These are phyloP conservation scores for Fusarium mundagurra DNA, from an alignment of 2,329 filamentous ascomycete genomes.

Conservation along the genomic window DNA sequence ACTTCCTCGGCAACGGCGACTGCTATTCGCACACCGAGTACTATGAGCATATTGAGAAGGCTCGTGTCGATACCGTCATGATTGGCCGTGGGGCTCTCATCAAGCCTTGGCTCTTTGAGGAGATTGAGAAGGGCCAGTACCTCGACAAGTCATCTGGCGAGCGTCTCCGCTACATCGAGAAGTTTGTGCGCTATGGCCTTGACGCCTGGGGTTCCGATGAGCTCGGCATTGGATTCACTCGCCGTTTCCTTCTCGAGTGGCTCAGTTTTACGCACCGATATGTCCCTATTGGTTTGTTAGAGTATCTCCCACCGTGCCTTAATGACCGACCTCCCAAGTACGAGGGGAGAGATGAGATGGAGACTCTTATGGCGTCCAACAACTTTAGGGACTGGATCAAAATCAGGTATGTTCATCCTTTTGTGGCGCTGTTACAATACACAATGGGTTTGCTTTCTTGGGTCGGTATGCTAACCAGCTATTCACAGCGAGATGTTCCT, in stretches of 20 bases:
- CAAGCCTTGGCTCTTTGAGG: conserved; percentile 98
- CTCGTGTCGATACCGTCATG: conserved; percentile 93
- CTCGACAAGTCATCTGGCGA: conserved; percentile 93
- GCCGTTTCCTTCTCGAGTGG: conserved; percentile 94
- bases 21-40: conserved; percentile 95
- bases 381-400: conserved; percentile 99
- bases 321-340: conserved; percentile 91
- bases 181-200: conserved; percentile 88
- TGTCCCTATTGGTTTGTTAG: conserved; percentile 87
- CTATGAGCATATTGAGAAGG: conserved; percentile 77
- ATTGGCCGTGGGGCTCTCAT: conserved; percentile 94
- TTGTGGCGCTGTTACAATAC: neutral
- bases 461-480: conserved; percentile 17
- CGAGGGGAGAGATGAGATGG: conserved; percentile 85
- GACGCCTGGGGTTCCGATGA: conserved; percentile 97
- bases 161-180: conserved; percentile 85
- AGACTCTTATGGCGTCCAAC: conserved; percentile 89
- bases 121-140: conserved; percentile 91
- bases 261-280: conserved; percentile 94
- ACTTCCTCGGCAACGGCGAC: conserved; percentile 96
- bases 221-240: conserved; percentile 88
- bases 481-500: conserved; percentile 90
- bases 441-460: neutral
- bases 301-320: conserved; percentile 86
- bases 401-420: conserved; percentile 76